These are phyloP conservation scores for Starmerella tilneyi DNA, from an alignment of 805 yeast species.

Conservation along the genomic window DNA sequence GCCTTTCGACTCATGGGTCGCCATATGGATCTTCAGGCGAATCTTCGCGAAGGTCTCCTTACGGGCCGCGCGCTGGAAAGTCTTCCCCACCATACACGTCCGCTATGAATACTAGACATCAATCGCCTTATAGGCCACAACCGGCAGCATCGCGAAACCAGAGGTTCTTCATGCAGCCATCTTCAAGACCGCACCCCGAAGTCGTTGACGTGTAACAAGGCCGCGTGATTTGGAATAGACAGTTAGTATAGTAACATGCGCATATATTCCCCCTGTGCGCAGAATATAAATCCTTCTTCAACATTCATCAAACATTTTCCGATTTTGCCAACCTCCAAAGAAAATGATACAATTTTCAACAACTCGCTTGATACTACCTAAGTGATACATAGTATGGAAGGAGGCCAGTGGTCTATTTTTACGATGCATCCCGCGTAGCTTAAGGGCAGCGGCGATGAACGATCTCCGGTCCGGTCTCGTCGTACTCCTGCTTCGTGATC, in stretches of 20 bases:
- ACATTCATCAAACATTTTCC: too few species aligned
- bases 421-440: conserved; percentile 26
- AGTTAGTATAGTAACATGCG: neutral
- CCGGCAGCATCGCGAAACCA: neutral
- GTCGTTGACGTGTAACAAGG: neutral
- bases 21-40: neutral
- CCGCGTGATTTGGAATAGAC: neutral
- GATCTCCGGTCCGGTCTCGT: conserved; percentile 99
- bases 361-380: conserved; percentile 1
- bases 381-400: neutral
- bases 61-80: neutral
- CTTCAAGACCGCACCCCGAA: neutral
- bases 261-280: too few species aligned
- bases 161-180: conserved; percentile 1
- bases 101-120: too few species aligned
- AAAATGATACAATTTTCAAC: neutral
- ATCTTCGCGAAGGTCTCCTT: neutral
- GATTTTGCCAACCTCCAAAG: too few species aligned
- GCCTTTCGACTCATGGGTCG: neutral
- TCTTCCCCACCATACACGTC: too few species aligned
- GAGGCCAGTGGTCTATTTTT: conserved; percentile 4
- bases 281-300: too few species aligned
- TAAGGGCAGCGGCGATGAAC: conserved; percentile 94
- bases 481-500: conserved; percentile 99
- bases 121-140: neutral